phyloP scores from a whole-genome alignment of 768 basidiomycete genomes.

The Boletales sp. region DNA sequence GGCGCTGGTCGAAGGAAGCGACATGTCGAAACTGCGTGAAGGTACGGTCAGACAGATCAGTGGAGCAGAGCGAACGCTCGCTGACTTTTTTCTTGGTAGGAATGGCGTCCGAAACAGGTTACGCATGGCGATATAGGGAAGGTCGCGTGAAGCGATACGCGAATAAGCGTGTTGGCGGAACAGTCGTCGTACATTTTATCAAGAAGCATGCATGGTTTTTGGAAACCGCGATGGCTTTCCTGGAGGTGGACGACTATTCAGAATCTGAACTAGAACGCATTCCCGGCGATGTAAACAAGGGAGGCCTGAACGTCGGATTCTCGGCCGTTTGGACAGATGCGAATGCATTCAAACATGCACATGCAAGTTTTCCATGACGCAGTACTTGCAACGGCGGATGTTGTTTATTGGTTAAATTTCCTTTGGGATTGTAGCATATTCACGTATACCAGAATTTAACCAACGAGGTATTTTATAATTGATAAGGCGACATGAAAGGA shows the following conservation, averaged over 20 bases:
- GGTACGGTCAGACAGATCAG: conserved; percentile 34
- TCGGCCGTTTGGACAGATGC: conserved; percentile 30
- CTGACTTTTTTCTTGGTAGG: conserved; percentile 34
- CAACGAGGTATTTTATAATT: too few relatives aligned
- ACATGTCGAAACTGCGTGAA: conserved; percentile 70
- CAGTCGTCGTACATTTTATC: conserved; percentile 94
- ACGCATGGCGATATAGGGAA: conserved; percentile 73
- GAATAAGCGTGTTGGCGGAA: conserved; percentile 78
- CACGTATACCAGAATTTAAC: neutral
- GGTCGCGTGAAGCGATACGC: conserved; percentile 63
- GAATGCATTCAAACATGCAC: conserved; percentile 15
- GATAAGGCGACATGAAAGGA: neutral
- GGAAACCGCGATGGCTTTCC: conserved; percentile 85
- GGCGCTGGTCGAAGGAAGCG: conserved; percentile 89
- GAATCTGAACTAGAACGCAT: conserved; percentile 34
- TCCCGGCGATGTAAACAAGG: conserved; percentile 7
- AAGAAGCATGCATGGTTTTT: conserved; percentile 97
- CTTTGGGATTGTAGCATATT: conserved; percentile 9
- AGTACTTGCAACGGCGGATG: neutral
- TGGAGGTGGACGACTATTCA: conserved; percentile 74
- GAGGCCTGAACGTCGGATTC: conserved; percentile 16
- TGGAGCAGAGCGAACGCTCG: neutral
- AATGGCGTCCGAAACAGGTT: conserved; percentile 53
- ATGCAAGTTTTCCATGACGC: conserved; percentile 9
- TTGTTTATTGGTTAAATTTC: conserved; percentile 22